Base-by-base conservation (phyloP, 2,329 filamentous ascomycete species). In the Claviceps maximensis region DNA sequence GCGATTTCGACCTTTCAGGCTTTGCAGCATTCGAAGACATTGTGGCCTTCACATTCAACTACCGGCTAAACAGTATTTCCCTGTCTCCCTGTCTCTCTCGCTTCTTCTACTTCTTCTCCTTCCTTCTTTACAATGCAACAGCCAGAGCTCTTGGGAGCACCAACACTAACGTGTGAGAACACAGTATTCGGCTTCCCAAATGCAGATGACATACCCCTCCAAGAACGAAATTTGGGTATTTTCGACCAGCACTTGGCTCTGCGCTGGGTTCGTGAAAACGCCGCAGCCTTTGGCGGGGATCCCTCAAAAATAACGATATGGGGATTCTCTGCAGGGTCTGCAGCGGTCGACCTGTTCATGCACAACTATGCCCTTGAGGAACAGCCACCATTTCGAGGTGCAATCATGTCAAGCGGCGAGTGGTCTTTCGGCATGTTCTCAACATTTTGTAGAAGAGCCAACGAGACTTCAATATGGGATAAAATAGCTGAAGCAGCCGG, bases 111-210 rank as follows among this genome's bases (percentile, higher is more conserved):
- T 44, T 25, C 21, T 25, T 25, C 9, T 23, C 8, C 21, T 40
- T 40, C n/a, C n/a, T n/a, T n/a, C n/a, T 38, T 38, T 41, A 15
- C 13, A 38, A 17, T 13, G 12, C 31, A 31, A 4, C 33, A 21
- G n/a, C 23, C 13, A n/a, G 13, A 19, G 12, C n/a, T 23, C 4
- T 13, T 12, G n/a, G 9, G 38, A 13, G 15, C 15, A 27, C 48
- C 29, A 41, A 49, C 15, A 27, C 48, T 41, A 41, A 49, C 19
- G 2, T n/a, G 52, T 9, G 1, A 5, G 10, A 5, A 7, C 31
- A 2, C 4, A 64, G 62, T 62, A 7, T 62, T 65, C 46, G 75
- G 75, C 2, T 79, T 78, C 56, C 60, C 77, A 8, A 69, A 68
- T 47, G 66, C 69, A 0, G 67, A 63, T 15, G 64, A 73, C 42